Percentiles rank a stretch among this genome's conserved stretches.
These are phyloP conservation scores for Termitomyces bulborhizus DNA, from an alignment of 768 basidiomycete genomes.

Conservation along the genomic window DNA sequence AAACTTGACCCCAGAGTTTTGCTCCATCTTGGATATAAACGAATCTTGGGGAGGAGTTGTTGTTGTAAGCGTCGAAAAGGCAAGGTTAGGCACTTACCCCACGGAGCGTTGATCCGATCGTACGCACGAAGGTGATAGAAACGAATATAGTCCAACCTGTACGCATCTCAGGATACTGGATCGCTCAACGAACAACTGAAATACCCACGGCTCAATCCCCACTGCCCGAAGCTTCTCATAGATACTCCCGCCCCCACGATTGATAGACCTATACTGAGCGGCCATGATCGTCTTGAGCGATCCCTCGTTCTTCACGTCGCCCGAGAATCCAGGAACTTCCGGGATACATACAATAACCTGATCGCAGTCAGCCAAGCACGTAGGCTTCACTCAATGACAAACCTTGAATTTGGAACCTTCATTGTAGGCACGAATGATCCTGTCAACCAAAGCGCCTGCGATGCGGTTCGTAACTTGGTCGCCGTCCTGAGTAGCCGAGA, in stretches of 20 bases:
- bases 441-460: slow-evolving; percentile 73
- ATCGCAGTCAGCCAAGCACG: background rate
- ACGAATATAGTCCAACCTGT: slow-evolving; percentile 75
- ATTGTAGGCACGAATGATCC: slow-evolving; percentile 76
- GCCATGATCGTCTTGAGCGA: slow-evolving; percentile 81
- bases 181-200: slow-evolving; percentile 2
- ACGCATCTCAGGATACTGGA: background rate
- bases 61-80: background rate
- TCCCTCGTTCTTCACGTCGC: slow-evolving; percentile 64
- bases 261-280: slow-evolving; percentile 84
- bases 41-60: slow-evolving; percentile 7
- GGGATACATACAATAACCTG: slow-evolving; percentile 87
- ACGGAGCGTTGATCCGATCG: slow-evolving; percentile 82
- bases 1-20: slow-evolving; percentile 72
- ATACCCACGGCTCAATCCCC: slow-evolving; percentile 69
- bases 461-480: slow-evolving; percentile 79
- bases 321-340: slow-evolving; percentile 85
- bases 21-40: slow-evolving; percentile 67
- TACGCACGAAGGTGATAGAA: slow-evolving; percentile 93
- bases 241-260: slow-evolving; percentile 82
- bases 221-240: slow-evolving; percentile 76
- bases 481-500: slow-evolving; percentile 62
- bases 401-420: slow-evolving; percentile 76
- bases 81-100: slow-evolving; percentile 33
- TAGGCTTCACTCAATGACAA: background rate